Percentiles rank a stretch among this genome's conserved stretches.
phyloP scores from a whole-genome alignment of 352 stramenopile genomes.

The Pythium rhizo-oryzae region DNA sequence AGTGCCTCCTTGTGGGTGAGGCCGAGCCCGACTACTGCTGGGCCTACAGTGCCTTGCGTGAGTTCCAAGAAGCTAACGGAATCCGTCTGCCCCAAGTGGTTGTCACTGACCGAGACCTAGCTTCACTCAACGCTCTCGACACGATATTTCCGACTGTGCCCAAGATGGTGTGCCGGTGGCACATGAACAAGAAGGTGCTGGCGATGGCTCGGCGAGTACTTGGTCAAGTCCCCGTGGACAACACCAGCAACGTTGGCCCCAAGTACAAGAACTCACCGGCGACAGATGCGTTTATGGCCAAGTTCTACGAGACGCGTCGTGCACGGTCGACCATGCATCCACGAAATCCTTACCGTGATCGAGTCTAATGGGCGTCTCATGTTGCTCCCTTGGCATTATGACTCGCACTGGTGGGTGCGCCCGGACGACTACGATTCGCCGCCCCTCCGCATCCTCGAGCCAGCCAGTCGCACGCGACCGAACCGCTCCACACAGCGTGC shows the following conservation, averaged over 20 bases:
- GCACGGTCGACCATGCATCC: no score
- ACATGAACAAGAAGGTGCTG: neutral
- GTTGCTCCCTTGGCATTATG: no score
- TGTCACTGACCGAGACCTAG: neutral
- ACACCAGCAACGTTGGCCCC: neutral
- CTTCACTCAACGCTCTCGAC: no score
- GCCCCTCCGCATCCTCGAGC: no score
- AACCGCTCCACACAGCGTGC: no score
- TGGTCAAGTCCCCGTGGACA: neutral
- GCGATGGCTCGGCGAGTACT: neutral
- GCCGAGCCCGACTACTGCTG: neutral
- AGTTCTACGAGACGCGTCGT: neutral
- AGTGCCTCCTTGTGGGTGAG: neutral
- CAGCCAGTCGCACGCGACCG: no score
- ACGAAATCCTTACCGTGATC: no score
- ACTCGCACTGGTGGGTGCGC: no score
- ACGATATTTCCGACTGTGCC: no score
- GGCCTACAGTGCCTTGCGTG: no score
- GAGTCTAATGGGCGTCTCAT: no score
- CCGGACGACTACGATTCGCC: no score
- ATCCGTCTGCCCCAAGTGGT: neutral
- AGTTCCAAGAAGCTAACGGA: neutral
- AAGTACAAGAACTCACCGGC: neutral
- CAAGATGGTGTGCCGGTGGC: neutral
- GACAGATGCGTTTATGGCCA: neutral